Evolutionary conservation across 192 early-diverging fungal species (phyloP), one percentile per base, ranked within the genome.

Genomic region (Gorgonomyces haynaldii): DNA sequence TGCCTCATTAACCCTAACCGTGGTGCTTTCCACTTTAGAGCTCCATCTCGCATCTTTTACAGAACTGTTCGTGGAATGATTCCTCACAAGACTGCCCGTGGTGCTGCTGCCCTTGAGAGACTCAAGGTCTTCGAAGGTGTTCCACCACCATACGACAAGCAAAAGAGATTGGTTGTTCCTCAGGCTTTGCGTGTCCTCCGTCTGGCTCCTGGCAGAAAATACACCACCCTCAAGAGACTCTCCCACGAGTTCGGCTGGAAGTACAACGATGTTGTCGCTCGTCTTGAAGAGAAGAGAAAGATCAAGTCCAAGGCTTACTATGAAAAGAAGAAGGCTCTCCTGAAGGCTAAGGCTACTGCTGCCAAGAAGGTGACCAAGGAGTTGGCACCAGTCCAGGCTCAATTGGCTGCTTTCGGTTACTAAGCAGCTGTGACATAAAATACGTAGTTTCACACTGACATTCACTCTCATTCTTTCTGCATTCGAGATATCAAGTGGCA

Each of bases 61-160:
- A 86, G 90, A 60, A 78, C 84, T 40, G 76, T 98, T 66, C 90
- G 96, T 48, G 96, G 96, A 59, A 98, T 98, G 96, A 66, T 96
- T 64, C 91, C 96, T 50, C 96, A 98, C 88, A 97, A 96, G 85
- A 94, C 93, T 54, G 69, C 91, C 41, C 92, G 96, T 61, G 95
- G 95, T 78, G 85, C 88, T 56, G 88, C 87, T 37, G 93, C 95
- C 60, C 76, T 98, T 49, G 88, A 89, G 59, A 86, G 93, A 69
- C 72, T 97, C 69, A 95, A 95, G 88, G 85, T 96, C 68, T 98
- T 98, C 52, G 96, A 98, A 73, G 96, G 91, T 76, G 82, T 96
- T 50, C 93, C 96, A 47, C 78, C 96, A 60, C 91, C 91, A 28
- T 98, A 92, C 61, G 93, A 96, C 79, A 85, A 82, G 69, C 65